Conservation (phyloP, 495 filamentous ascomycete species). For the Thozetella sp. region DNA sequence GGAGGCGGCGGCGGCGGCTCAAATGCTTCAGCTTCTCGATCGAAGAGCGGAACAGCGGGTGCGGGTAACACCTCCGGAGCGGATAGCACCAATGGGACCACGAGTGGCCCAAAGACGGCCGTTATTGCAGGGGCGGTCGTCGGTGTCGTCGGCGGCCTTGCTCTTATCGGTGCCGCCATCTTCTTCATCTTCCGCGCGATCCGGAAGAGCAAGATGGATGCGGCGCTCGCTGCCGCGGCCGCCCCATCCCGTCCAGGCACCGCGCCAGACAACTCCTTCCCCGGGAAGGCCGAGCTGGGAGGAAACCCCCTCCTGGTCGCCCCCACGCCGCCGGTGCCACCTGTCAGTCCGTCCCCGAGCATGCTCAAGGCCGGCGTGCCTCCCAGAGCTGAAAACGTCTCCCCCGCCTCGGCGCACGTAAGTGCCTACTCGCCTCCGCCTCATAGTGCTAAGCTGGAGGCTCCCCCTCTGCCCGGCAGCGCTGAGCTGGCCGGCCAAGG, state of each 20-base stretch:
- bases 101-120: conserved; percentile 15
- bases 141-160: conserved; percentile 31
- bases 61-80: conserved; percentile 7
- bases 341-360: conserved; percentile 28
- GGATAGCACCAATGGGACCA: conserved; percentile 1
- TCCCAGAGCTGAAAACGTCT: conserved; percentile 28
- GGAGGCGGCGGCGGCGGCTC: conserved; percentile 13
- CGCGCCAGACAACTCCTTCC: conserved; percentile 2
- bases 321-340: conserved; percentile 10
- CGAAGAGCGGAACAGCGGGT: conserved; percentile 8
- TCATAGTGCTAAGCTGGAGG: conserved; percentile 24
- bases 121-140: conserved; percentile 38
- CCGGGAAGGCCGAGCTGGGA: conserved; percentile 37
- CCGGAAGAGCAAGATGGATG: conserved; percentile 8
- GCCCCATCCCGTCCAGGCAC: conserved; percentile 8
- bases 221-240: conserved; percentile 2
- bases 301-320: conserved; percentile 11
- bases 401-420: conserved; percentile 33
- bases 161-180: conserved; percentile 26
- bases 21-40: conserved; percentile 10
- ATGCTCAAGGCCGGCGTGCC: conserved; percentile 20
- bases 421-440: conserved; percentile 20
- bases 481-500: conserved; percentile 6
- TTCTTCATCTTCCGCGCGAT: conserved; percentile 30
- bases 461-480: conserved; percentile 12